Evolutionary conservation across 169 alveolate species (phyloP).

Genomic region (Plasmodium malariae): DNA sequence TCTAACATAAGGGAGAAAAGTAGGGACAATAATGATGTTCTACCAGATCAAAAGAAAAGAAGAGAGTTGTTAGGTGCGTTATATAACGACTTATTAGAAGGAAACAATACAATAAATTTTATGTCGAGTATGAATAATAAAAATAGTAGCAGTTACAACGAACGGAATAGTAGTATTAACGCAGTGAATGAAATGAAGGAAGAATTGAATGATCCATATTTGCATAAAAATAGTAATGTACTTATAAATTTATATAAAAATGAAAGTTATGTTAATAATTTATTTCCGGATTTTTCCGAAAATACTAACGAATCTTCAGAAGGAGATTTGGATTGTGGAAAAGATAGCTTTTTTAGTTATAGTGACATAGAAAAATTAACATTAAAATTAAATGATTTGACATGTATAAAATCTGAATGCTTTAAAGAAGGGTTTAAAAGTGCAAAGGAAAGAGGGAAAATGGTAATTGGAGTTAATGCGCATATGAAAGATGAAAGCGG

Average conservation of each 20-base stretch:
- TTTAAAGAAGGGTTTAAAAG: neutral
- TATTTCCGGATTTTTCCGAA: conserved; percentile 22
- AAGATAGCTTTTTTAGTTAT: conserved; percentile 66
- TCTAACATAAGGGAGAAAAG: neutral
- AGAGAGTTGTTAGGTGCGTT: neutral
- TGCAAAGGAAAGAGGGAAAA: neutral
- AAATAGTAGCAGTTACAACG: conserved; percentile 11
- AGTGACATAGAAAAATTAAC: conserved; percentile 52
- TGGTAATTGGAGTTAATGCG: neutral
- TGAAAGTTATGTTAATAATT: conserved; percentile 13
- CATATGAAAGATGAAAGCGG: neutral
- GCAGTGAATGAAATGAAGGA: conserved; percentile 9
- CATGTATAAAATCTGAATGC: conserved; percentile 8
- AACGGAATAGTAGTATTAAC: neutral
- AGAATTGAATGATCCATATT: conserved; percentile 1
- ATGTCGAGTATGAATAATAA: neutral
- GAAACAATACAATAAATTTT: neutral
- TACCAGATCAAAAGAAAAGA: neutral
- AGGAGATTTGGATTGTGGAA: conserved; percentile 57
- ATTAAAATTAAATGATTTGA: conserved; percentile 6
- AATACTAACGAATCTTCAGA: conserved; percentile 38
- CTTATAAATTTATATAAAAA: neutral
- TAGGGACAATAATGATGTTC: neutral
- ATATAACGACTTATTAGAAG: conserved; percentile 17
- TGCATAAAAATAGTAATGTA: neutral